A percentile compares a stretch with the other conserved stretches of the same genome.
Conservation (phyloP, 352 stramenopile species). For the Phytophthora megakarya region DNA sequence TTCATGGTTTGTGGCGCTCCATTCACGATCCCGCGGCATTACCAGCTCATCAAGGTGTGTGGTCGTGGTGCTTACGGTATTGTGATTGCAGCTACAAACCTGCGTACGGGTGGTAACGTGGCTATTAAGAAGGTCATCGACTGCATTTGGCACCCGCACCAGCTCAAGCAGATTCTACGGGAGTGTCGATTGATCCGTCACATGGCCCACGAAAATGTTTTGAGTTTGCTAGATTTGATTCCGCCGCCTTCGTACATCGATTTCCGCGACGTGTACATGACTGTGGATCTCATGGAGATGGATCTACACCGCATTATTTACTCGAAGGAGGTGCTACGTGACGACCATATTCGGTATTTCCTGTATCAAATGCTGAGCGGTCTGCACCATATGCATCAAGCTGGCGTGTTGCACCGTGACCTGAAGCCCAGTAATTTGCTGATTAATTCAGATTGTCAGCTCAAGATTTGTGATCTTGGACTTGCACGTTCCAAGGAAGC, state of each 20-base stretch:
- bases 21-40: constrained; percentile 86
- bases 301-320: constrained; percentile 94
- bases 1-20: constrained; percentile 90
- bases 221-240: constrained; percentile 86
- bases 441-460: constrained; percentile 93
- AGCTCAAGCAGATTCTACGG: constrained; percentile 90
- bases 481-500: constrained; percentile 89
- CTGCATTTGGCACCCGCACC: constrained; percentile 89
- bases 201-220: constrained; percentile 85
- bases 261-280: constrained; percentile 92
- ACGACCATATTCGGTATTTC: constrained; percentile 95
- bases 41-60: constrained; percentile 90
- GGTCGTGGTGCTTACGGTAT: constrained; percentile 89
- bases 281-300: constrained; percentile 93
- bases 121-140: constrained; percentile 93
- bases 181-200: constrained; percentile 86
- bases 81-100: constrained; percentile 88
- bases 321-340: constrained; percentile 90
- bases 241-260: constrained; percentile 82
- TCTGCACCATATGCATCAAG: constrained; percentile 87
- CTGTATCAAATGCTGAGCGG: constrained; percentile 93
- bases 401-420: constrained; percentile 84
- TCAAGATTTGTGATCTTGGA: constrained; percentile 97
- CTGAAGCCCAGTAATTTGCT: constrained; percentile 89
- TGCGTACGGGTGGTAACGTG: constrained; percentile 79